These are phyloP conservation scores for Meredithiella fracta DNA, from an alignment of 2,329 filamentous ascomycete genomes.

Conservation along the genomic window DNA sequence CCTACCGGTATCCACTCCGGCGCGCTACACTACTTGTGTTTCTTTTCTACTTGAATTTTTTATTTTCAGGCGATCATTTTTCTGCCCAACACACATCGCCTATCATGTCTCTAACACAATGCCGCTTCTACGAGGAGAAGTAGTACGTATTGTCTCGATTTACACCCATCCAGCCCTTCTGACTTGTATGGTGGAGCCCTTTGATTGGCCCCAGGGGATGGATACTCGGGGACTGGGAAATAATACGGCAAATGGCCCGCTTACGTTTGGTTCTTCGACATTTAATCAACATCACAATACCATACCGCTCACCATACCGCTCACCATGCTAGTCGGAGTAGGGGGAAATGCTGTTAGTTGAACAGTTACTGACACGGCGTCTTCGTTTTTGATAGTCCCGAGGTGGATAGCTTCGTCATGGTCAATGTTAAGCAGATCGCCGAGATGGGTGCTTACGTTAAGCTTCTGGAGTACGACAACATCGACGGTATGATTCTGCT, in stretches of 20 bases:
- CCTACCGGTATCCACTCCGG: neutral
- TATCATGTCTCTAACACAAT: conserved; percentile 90
- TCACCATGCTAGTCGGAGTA: neutral
- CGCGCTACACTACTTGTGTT: conserved; percentile 3
- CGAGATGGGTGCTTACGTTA: conserved; percentile 99
- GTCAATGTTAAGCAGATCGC: conserved; percentile 99
- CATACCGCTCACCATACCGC: too few species aligned
- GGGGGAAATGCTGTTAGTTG: conserved; percentile 3
- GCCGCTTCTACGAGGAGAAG: conserved; percentile 95
- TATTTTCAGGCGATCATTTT: neutral
- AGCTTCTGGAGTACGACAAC: conserved; percentile 98
- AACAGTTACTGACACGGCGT: conserved; percentile 11
- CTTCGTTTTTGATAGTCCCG: conserved; percentile 32
- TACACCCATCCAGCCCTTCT: neutral
- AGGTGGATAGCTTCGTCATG: conserved; percentile 99
- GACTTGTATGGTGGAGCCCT: neutral
- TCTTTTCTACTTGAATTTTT: neutral
- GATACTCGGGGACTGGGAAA: too few species aligned
- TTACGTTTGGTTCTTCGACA: neutral
- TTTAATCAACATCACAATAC: too few species aligned
- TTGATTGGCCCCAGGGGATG: neutral
- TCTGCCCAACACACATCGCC: conserved; percentile 24
- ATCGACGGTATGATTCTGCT: conserved; percentile 99
- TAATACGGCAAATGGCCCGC: neutral
- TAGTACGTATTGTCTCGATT: conserved; percentile 28